phyloP scores from a whole-genome alignment of 495 filamentous ascomycete species.

The Xylaria curta region DNA sequence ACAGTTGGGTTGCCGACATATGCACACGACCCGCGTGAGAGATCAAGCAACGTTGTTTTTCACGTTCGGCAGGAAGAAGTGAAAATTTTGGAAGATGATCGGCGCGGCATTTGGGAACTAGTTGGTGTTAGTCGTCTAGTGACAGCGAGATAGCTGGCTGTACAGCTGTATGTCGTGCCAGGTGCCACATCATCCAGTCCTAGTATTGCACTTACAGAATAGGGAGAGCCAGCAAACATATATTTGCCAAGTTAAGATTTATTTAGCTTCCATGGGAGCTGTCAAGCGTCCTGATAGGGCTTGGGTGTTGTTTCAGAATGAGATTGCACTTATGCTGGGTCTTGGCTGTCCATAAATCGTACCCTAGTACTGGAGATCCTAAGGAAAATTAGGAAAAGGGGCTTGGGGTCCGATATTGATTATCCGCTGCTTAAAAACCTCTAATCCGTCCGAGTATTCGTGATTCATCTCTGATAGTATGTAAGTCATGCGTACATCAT shows the following conservation, averaged over 20 bases:
- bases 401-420: neutral
- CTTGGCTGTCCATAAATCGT: conserved; percentile 13
- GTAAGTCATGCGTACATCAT: neutral
- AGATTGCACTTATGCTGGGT: conserved; percentile 24
- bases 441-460: neutral
- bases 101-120: conserved; percentile 40
- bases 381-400: neutral
- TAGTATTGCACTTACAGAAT: neutral
- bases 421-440: neutral
- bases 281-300: conserved; percentile 21
- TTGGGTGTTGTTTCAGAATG: conserved; percentile 22
- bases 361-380: neutral
- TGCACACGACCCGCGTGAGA: conserved; percentile 18
- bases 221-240: conserved; percentile 6
- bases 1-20: conserved; percentile 18
- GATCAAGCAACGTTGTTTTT: conserved; percentile 9
- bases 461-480: neutral
- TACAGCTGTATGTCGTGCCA: conserved; percentile 21
- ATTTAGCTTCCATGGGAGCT: neutral
- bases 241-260: conserved; percentile 11
- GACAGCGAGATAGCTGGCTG: neutral
- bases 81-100: conserved; percentile 17
- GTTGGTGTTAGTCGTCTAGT: conserved; percentile 25
- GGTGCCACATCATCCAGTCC: conserved; percentile 26
- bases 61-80: neutral